Base-by-base conservation (phyloP, 2,329 filamentous ascomycete species). In the Trematosphaeria pertusa region DNA sequence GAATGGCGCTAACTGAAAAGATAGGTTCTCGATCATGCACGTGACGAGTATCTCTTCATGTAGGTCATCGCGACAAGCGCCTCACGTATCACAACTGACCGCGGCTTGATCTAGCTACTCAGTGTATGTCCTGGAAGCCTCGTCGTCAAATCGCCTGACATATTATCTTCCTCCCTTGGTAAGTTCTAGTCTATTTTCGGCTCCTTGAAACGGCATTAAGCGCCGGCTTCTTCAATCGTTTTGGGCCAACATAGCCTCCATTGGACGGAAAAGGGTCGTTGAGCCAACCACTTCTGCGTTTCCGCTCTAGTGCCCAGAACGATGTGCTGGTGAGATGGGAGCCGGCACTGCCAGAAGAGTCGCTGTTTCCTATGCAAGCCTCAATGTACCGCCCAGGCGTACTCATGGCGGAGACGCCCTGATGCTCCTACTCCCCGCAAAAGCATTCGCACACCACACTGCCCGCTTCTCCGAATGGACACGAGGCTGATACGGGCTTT, bases 1-100 rank as follows among this genome's bases (percentile, higher is more conserved):
- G 80, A 86, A 43, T 20, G 21, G 30, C 39, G 46, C 61, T 70
- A 50, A 69, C 51, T 14, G 15, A 19, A 49, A 46, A 39, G 11
- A 31, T n/a, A 84, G 82, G 80, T 85, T 43, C 78, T 85, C 69
- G 77, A 81, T 46, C 81, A 84, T 73, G 81, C 82, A 30, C 76
- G 81, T 59, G 88, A 91, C 63, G 89, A 93, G 69, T 92, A 92
- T 62, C 78, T 92, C 24, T 91, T 89, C 64, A 85, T 91, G 61
- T 92, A 86, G 64, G 74, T 68, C 24, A 17, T n/a, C n/a, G n/a
- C n/a, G n/a, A n/a, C n/a, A n/a, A n/a, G n/a, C n/a, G n/a, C n/a
- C n/a, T n/a, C n/a, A n/a, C n/a, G n/a, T n/a, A n/a, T n/a, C n/a
- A n/a, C n/a, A n/a, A n/a, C n/a, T n/a, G n/a, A n/a, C n/a, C n/a